Base-by-base conservation (phyloP, 495 filamentous ascomycete genomes). In the Podospora australis region DNA sequence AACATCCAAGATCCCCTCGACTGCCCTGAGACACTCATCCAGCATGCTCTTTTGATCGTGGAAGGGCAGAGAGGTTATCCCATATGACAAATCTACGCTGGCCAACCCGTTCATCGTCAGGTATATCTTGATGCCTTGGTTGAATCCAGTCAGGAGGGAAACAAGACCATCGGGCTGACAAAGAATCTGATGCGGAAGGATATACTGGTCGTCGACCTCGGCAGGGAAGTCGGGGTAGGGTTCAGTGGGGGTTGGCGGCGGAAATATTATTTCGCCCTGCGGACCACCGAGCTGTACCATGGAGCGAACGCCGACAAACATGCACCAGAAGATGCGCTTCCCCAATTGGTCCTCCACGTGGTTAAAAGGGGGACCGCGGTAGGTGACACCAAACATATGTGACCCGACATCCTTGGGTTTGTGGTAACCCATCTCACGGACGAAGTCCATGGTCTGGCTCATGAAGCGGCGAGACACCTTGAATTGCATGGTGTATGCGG, bases 221-320 rank as follows among this genome's bases (percentile, higher is more conserved):
- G 78, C 57, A 0, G 89, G 89, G 2, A 88, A 66, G n/a, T 87
- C 86, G 1, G 89, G 88, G 60, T 90, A 90, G 3, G 81, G 84
- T 22, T 87, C 78, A 16, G 70, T 78, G 3, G 80, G 75, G 0
- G 87, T 92, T 20, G 80, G 78, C 2, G 87, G 86, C 25, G 83
- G 78, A 7, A 92, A 72, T 11, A 80, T 66, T 10, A 86, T 63
- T 44, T 82, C 82, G 34, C 74, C 77, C 38, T 82, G 80, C 0
- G 74, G 71, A 8, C 75, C 78, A 4, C 86, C 87, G 21, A 90
- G 63, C 55, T 91, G 87, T 47, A 84, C 78, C 58, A 82, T 75
- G 0, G 79, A 80, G 39, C 78, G 70, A 43, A 83, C 73, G 3
- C 80, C 80, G 6, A 86, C 77, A 39, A 90, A 75, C 53, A 85